Evolutionary conservation across 805 yeast genomes (phyloP).

Genomic region (Kazachstania taianensis): DNA sequence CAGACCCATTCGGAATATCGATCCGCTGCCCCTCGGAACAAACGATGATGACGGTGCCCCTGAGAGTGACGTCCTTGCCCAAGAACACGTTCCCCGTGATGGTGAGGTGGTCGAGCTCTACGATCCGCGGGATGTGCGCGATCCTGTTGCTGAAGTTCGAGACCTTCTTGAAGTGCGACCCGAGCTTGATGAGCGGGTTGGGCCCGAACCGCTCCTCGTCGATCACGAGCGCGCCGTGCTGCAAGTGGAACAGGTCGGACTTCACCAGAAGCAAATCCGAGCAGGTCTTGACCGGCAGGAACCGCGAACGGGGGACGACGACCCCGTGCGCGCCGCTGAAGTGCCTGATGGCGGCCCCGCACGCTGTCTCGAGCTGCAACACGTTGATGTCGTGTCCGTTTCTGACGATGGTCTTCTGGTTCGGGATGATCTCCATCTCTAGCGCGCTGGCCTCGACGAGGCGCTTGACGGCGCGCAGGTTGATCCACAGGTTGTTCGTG

Average conservation of each 20-base stretch:
- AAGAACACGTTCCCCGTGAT: constrained; percentile 92
- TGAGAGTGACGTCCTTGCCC: constrained; percentile 83
- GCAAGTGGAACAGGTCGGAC: constrained; percentile 83
- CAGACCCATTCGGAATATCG: constrained; percentile 93
- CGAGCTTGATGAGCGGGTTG: constrained; percentile 89
- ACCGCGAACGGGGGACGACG: constrained; percentile 95
- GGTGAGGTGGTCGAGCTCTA: constrained; percentile 94
- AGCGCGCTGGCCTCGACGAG: constrained; percentile 75
- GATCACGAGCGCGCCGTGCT: constrained; percentile 81
- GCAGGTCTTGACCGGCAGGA: constrained; percentile 96
- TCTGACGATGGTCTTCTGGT: constrained; percentile 66
- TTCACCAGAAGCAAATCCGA: constrained; percentile 90
- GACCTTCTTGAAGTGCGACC: constrained; percentile 94
- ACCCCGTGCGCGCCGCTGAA: constrained; percentile 94
- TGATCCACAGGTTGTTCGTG: constrained; percentile 97
- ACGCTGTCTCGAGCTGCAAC: constrained; percentile 94
- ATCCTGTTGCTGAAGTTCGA: constrained; percentile 82
- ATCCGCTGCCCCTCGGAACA: constrained; percentile 95
- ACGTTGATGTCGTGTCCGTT: constrained; percentile 79
- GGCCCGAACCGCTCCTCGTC: constrained; percentile 82
- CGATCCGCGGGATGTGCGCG: constrained; percentile 77
- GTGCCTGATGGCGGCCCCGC: constrained; percentile 97
- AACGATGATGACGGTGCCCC: constrained; percentile 95
- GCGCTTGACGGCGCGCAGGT: constrained; percentile 87
- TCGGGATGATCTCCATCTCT: constrained; percentile 91